A percentile compares a stretch with the other conserved stretches of the same genome.
phyloP scores from a whole-genome alignment of 139 green algal genomes.

The Micractinium conductrix region DNA sequence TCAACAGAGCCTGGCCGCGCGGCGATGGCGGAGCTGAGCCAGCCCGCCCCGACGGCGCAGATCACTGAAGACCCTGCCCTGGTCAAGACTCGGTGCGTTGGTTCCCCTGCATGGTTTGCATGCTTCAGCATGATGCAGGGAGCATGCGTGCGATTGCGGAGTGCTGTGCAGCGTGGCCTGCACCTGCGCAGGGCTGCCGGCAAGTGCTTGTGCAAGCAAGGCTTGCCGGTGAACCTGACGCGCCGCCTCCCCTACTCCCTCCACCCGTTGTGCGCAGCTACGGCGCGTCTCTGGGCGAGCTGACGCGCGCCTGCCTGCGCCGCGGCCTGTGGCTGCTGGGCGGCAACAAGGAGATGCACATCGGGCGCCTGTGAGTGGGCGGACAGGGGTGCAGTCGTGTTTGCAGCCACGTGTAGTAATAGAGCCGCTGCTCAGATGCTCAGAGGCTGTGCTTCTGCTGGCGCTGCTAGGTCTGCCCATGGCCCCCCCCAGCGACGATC shows the following conservation, averaged over 20 bases:
- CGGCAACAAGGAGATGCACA: conserved; percentile 12
- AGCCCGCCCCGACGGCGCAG: not conserved
- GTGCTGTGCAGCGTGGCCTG: no score
- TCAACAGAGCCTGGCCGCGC: not conserved
- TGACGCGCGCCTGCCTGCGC: conserved; percentile 9
- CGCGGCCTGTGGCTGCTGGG: conserved; percentile 1
- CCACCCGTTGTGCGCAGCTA: conserved; percentile 11
- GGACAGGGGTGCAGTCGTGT: no score
- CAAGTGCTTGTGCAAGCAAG: no score
- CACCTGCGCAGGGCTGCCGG: no score
- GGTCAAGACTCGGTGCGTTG: not conserved
- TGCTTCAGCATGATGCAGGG: no score
- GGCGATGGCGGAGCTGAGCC: not conserved
- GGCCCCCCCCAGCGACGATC: not conserved
- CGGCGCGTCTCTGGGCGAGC: not conserved
- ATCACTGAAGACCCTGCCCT: not conserved
- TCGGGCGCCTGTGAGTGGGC: conserved; percentile 21
- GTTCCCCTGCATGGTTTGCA: no score
- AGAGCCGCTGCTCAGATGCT: no score
- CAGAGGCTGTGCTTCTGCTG: not conserved
- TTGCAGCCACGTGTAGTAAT: no score
- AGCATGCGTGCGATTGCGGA: no score
- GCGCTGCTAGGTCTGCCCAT: no score
- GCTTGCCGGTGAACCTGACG: no score
- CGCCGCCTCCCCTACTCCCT: not conserved